Evolutionary conservation across 495 filamentous ascomycete genomes (phyloP).

Genomic region (Barbatosphaeria neglecta): DNA sequence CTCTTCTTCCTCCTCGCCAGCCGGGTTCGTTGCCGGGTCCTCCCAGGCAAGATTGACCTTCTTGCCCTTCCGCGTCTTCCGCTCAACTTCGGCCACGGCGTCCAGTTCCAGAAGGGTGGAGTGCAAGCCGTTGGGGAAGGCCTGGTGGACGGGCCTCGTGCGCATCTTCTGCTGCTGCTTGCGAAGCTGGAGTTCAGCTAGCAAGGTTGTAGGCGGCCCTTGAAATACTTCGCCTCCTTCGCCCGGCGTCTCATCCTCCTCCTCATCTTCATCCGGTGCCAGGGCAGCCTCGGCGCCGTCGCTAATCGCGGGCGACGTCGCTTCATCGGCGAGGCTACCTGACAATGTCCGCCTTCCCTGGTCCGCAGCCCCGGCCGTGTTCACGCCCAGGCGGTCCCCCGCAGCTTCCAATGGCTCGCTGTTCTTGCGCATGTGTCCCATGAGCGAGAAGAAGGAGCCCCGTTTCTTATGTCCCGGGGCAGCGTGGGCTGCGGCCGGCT

Average conservation of each 20-base stretch:
- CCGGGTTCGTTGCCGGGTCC: slow-evolving; percentile 35
- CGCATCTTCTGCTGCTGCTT: slow-evolving; percentile 74
- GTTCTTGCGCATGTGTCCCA: slow-evolving; percentile 4
- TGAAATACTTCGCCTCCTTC: slow-evolving; percentile 36
- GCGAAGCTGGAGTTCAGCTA: slow-evolving; percentile 83
- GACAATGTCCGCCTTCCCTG: background rate
- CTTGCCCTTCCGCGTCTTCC: slow-evolving; percentile 58
- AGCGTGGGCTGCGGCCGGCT: background rate
- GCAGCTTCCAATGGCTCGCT: slow-evolving; percentile 1
- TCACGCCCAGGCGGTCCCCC: slow-evolving; percentile 7
- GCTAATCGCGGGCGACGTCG: background rate
- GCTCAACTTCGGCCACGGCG: slow-evolving; percentile 78
- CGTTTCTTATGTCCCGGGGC: slow-evolving; percentile 19
- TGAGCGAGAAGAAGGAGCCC: slow-evolving; percentile 23
- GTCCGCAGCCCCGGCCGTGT: background rate
- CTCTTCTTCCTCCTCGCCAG: slow-evolving; percentile 37
- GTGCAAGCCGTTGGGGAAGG: slow-evolving; percentile 65
- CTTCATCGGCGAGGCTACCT: background rate
- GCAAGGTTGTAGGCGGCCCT: slow-evolving; percentile 73
- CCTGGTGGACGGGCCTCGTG: slow-evolving; percentile 52
- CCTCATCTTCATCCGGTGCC: slow-evolving; percentile 14
- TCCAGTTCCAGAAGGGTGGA: slow-evolving; percentile 87
- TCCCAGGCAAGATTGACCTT: slow-evolving; percentile 87
- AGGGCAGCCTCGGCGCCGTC: background rate
- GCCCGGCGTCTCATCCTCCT: slow-evolving; percentile 22